Conservation (phyloP, 2,329 filamentous ascomycete species). For the Daldinia sp. region DNA sequence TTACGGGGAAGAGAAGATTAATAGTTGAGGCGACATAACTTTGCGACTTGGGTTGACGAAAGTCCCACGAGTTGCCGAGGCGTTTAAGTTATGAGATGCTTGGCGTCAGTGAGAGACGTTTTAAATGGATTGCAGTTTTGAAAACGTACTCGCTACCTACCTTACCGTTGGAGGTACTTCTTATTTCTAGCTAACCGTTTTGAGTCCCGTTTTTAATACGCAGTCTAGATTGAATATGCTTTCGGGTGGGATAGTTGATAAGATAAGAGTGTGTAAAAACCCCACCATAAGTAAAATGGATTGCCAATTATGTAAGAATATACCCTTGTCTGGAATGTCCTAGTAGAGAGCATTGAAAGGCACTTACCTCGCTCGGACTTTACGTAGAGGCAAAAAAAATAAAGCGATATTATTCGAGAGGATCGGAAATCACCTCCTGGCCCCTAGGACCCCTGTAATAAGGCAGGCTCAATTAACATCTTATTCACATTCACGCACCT, state of each 20-base stretch:
- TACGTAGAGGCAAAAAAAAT: constrained; percentile 3
- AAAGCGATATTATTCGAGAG: constrained; percentile 8
- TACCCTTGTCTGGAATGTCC: background rate
- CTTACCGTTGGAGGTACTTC: background rate
- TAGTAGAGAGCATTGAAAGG: background rate
- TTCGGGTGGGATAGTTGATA: constrained; percentile 3
- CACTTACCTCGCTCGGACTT: constrained; percentile 7
- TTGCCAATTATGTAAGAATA: constrained; percentile 1
- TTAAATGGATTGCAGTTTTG: background rate
- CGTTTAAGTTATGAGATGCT: constrained; percentile 31
- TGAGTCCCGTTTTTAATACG: background rate
- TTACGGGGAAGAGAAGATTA: constrained; percentile 7
- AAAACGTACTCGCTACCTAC: constrained; percentile 1
- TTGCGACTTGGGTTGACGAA: constrained; percentile 31
- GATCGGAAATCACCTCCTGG: constrained; percentile 24
- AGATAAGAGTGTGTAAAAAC: constrained; percentile 13
- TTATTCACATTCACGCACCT: constrained; percentile 32
- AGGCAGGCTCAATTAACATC: constrained; percentile 31
- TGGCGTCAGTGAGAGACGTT: constrained; percentile 5
- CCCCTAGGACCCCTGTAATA: constrained; percentile 17
- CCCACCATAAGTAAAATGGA: background rate
- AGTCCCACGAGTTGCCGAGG: constrained; percentile 37
- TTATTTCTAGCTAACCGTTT: background rate
- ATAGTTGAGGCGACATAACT: constrained; percentile 9
- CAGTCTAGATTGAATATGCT: background rate